Base-by-base conservation (phyloP, 2,329 filamentous ascomycete genomes). In the Juglanconis sp. region DNA sequence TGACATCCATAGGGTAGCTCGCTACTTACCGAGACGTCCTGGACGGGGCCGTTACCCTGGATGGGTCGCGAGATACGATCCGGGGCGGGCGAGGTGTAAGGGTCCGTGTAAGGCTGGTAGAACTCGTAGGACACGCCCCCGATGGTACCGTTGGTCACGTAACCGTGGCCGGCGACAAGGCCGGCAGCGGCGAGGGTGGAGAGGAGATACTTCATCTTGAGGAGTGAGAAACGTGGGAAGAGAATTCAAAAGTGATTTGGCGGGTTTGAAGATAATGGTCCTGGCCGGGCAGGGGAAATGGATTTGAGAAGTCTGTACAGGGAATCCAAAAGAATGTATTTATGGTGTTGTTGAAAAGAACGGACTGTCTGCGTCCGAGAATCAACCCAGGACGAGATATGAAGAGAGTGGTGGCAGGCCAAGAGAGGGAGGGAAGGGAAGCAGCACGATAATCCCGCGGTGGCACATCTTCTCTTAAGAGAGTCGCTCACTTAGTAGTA, bases 71-170 rank as follows among this genome's bases (percentile, higher is more conserved):
- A 53, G 48, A 53, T 58, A 31, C 56, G 56, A 5, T 53, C 49
- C 9, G 49, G 49, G 1, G 72, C 40, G 40, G 60, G 58, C 10
- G 44, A 34, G 4, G n/a, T 34, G 40, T 58, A 58, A 3, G 49
- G 56, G 48, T 50, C 42, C 36, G 57, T 68, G 46, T 48, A 31
- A 3, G 46, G 46, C 46, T 51, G 48, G 48, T 64, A 75, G 74
- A 59, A 38, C 46, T 48, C 24, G 31, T 51, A 51, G 31, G 31
- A 51, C 24, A 35, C 31, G 31, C 48, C 31, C 31, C 13, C 31
- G 17, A 56, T 56, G 35, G 54, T 56, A 1, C 34, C 55, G 31
- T 57, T 57, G 9, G 38, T 38, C 10, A 57, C 55, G 31, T 57
- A 51, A n/a, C 55, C 55, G 32, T 57, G 55, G 34, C 47, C 46